Percentiles rank a stretch among this genome's conserved stretches.
These are phyloP conservation scores for Paragyromitra xinjiangensis DNA, from an alignment of 495 filamentous ascomycete species.

Conservation along the genomic window DNA sequence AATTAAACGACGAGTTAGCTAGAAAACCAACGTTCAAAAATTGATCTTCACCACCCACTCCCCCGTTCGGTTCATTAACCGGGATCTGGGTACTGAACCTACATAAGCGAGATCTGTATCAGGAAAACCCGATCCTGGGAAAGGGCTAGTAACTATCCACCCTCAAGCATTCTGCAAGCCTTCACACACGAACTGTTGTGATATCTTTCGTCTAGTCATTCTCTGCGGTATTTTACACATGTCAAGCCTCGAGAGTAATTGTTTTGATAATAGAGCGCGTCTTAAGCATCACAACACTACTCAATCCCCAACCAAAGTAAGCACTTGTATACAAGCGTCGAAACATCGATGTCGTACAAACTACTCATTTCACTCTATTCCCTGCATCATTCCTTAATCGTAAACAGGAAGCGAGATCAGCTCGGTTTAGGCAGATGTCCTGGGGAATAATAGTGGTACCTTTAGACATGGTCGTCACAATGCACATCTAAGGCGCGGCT, in stretches of 20 bases:
- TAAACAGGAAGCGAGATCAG: neutral
- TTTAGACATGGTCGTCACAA: neutral
- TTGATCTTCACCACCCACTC: neutral
- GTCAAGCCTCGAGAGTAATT: too few species aligned
- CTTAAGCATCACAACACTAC: neutral
- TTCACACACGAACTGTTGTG: neutral
- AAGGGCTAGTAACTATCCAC: neutral
- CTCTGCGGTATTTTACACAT: neutral
- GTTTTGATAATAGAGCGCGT: neutral
- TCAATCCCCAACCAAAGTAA: neutral
- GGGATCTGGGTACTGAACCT: neutral
- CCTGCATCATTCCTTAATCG: neutral
- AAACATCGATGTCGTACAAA: neutral
- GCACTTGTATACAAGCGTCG: neutral
- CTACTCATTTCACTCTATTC: neutral
- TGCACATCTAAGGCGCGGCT: neutral
- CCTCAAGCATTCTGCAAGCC: neutral
- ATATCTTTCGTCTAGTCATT: neutral
- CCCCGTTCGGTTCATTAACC: too few species aligned
- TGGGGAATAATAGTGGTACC: neutral
- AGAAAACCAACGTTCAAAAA: neutral
- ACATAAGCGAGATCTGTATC: conserved; percentile 6
- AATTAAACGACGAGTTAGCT: neutral
- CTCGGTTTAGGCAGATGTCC: neutral
- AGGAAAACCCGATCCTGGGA: neutral